A percentile compares a stretch with the other conserved stretches of the same genome.
Conservation (phyloP, 768 basidiomycete genomes). For the Xanthoconium stramineum region DNA sequence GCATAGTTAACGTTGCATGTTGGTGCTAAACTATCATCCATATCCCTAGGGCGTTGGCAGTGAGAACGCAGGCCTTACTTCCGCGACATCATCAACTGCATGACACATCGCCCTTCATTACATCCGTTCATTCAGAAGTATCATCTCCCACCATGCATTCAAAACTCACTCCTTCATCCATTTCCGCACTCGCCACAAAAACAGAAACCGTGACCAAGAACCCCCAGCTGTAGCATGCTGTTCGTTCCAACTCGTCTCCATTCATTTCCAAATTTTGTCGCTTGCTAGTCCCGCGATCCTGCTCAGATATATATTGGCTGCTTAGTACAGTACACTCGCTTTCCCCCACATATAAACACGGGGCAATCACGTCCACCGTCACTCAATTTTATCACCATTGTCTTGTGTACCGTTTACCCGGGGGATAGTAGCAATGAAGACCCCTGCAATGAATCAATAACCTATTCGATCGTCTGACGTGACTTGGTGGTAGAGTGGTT, state of each 20-base stretch:
- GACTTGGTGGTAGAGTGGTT: neutral
- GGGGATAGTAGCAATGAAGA: conserved; percentile 7
- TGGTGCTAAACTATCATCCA: neutral
- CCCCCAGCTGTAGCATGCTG: conserved; percentile 28
- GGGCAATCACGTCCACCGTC: conserved; percentile 9
- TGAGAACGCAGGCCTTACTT: conserved; percentile 16
- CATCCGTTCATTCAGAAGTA: neutral
- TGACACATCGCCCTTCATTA: conserved; percentile 6
- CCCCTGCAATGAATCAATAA: conserved; percentile 16
- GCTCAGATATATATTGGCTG: conserved; percentile 26
- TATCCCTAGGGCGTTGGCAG: conserved; percentile 23
- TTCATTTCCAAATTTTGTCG: conserved; percentile 7
- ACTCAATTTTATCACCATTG: neutral
- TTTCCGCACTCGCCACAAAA: conserved; percentile 11
- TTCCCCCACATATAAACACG: conserved; percentile 7
- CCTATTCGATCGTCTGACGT: conserved; percentile 1
- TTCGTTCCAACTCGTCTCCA: conserved; percentile 9
- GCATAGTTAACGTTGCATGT: neutral
- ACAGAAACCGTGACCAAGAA: conserved; percentile 5
- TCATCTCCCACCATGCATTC: conserved; percentile 1
- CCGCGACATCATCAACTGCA: conserved; percentile 1
- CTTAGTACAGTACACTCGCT: conserved; percentile 15
- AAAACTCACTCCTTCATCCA: conserved; percentile 18
- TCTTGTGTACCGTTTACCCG: conserved; percentile 14
- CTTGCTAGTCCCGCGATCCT: conserved; percentile 6